Conservation (phyloP, 768 basidiomycete species). For the Hydnomerulius pinastri region DNA sequence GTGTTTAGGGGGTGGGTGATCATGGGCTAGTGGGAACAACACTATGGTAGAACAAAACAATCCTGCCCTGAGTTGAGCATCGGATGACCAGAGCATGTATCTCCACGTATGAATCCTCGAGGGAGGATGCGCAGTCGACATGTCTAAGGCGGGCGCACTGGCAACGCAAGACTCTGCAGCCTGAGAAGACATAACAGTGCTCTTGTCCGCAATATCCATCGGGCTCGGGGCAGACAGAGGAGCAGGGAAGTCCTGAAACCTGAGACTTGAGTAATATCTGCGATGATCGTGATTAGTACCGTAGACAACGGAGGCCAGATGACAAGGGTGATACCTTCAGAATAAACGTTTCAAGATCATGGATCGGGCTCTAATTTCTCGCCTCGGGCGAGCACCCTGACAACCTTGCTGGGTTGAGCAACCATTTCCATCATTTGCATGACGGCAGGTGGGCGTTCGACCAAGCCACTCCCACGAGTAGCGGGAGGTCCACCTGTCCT, state of each 20-base stretch:
- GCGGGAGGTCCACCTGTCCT: constrained; percentile 14
- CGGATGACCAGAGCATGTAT: constrained; percentile 18
- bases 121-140: constrained; percentile 18
- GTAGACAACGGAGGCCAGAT: not conserved
- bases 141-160: constrained; percentile 15
- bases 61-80: constrained; percentile 18
- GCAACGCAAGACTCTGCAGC: constrained; percentile 25
- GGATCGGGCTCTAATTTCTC: constrained; percentile 73
- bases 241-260: constrained; percentile 20
- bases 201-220: constrained; percentile 21
- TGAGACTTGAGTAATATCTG: constrained; percentile 16
- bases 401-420: constrained; percentile 70
- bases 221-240: constrained; percentile 12
- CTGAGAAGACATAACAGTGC: constrained; percentile 22
- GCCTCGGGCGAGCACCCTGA: constrained; percentile 79
- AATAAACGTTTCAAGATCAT: constrained; percentile 7
- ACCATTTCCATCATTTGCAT: constrained; percentile 83
- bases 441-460: constrained; percentile 77
- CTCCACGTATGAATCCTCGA: constrained; percentile 27
- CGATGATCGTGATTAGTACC: not conserved
- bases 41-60: constrained; percentile 21
- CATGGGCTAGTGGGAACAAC: constrained; percentile 19
- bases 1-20: constrained; percentile 7
- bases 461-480: constrained; percentile 45
- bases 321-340: constrained; percentile 13